Evolutionary conservation across 2,329 filamentous ascomycete genomes (phyloP).

Genomic region (Pseudogymnoascus sp.): DNA sequence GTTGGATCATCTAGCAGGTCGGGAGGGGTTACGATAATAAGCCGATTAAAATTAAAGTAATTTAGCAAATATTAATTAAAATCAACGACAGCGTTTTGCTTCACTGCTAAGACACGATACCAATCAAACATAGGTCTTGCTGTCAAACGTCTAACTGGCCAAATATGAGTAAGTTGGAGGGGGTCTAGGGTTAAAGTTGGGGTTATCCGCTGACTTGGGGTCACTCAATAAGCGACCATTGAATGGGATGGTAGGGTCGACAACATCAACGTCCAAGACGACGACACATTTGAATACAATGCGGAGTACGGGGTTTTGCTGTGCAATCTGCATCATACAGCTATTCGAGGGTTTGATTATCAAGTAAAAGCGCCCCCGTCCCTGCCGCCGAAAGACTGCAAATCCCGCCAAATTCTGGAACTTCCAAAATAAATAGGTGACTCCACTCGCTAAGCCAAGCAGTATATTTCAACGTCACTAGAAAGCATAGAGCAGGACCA

Average conservation of each 20-base stretch:
- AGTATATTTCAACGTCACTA: too few relatives aligned
- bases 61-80: too few relatives aligned
- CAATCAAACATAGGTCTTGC: neutral
- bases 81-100: too few relatives aligned
- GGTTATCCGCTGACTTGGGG: neutral
- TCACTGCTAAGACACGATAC: neutral
- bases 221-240: neutral
- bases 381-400: too few relatives aligned
- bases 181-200: neutral
- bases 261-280: neutral
- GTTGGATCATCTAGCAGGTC: too few relatives aligned
- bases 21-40: too few relatives aligned
- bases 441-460: too few relatives aligned
- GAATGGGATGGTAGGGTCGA: neutral
- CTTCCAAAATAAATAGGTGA: too few relatives aligned
- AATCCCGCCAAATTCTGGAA: too few relatives aligned
- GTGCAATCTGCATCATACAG: neutral
- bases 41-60: too few relatives aligned
- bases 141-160: neutral
- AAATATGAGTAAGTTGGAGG: neutral
- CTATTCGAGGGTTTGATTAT: neutral
- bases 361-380: too few relatives aligned
- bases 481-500: too few relatives aligned
- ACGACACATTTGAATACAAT: neutral
- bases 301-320: neutral